Percentiles rank a stretch among this genome's conserved stretches.
These are phyloP conservation scores for Lumnitzera racemosa DNA, from an alignment of 345 rosid species.

Conservation along the genomic window DNA sequence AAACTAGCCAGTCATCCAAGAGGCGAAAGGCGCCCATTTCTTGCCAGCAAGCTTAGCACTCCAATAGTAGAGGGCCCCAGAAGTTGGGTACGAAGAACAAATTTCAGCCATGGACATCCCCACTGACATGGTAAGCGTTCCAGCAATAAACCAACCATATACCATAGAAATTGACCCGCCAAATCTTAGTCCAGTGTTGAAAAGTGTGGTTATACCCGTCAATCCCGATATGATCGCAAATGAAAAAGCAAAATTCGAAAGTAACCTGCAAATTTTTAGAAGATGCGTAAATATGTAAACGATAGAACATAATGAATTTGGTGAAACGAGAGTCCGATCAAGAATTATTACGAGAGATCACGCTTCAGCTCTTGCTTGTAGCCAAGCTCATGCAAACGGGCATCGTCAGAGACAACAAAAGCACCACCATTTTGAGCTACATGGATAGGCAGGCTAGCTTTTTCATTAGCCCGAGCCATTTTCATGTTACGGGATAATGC, in stretches of 20 bases:
- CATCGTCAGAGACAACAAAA: constrained; percentile 13
- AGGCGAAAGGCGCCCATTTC: constrained; percentile 86
- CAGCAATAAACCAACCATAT: constrained; percentile 88
- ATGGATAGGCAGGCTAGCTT: not conserved
- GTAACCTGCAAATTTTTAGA: constrained; percentile 44
- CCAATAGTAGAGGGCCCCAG: constrained; percentile 97
- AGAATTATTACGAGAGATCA: constrained; percentile 33
- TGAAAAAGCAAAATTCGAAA: constrained; percentile 90
- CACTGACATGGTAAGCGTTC: constrained; percentile 75
- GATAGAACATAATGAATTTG: not conserved
- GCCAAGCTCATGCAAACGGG: constrained; percentile 39
- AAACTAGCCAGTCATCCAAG: constrained; percentile 96
- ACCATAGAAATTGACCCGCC: constrained; percentile 74
- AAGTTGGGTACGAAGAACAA: constrained; percentile 93
- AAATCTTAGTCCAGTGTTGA: constrained; percentile 64
- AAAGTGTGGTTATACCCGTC: constrained; percentile 88
- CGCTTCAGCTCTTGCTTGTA: constrained; percentile 60
- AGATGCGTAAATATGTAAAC: constrained; percentile 3
- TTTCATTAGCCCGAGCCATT: constrained; percentile 6
- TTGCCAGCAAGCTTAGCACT: constrained; percentile 96
- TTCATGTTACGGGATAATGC: not conserved
- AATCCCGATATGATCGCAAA: constrained; percentile 87
- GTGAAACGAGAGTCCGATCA: too few species aligned
- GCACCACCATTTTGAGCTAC: constrained; percentile 10
- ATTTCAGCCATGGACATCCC: constrained; percentile 92